Conservation (phyloP, 2,329 filamentous ascomycete genomes). For the Neoarthrinium moseri region DNA sequence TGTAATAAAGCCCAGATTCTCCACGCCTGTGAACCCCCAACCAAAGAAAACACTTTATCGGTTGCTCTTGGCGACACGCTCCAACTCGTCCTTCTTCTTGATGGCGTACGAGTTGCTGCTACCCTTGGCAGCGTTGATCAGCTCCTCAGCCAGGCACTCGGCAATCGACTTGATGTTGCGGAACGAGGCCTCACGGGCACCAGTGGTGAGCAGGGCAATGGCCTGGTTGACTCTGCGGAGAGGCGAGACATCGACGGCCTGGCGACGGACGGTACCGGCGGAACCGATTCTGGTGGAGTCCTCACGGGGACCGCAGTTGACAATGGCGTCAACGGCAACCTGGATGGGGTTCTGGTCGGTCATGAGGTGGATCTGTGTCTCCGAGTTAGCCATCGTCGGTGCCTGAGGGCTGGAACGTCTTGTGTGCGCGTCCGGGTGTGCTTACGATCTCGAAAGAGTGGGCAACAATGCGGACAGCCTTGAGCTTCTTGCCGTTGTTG, state of each 20-base stretch:
- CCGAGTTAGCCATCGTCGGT: too few species aligned
- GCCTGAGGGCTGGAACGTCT: too few species aligned
- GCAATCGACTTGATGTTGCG: conserved; percentile 99
- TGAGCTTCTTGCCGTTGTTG: conserved; percentile 99
- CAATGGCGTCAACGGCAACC: conserved; percentile 97
- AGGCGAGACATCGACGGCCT: conserved; percentile 99
- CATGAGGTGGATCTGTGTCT: conserved; percentile 99
- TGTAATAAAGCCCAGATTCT: conserved; percentile 35
- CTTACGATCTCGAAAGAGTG: conserved; percentile 99
- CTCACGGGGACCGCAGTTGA: conserved; percentile 99
- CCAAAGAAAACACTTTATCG: conserved; percentile 69
- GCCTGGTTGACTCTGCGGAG: conserved; percentile 99
- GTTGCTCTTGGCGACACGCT: conserved; percentile 99
- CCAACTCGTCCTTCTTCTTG: conserved; percentile 99
- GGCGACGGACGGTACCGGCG: conserved; percentile 98
- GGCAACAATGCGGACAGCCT: conserved; percentile 98
- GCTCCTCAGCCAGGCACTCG: conserved; percentile 98
- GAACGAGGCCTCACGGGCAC: conserved; percentile 98
- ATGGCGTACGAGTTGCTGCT: conserved; percentile 99
- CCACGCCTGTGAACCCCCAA: conserved; percentile 38
- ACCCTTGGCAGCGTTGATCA: conserved; percentile 99
- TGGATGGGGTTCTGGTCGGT: conserved; percentile 99
- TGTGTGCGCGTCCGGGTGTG: conserved; percentile 30
- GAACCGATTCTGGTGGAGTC: conserved; percentile 99
- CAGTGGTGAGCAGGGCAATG: conserved; percentile 97